Conservation (phyloP, 257 asterid species). For the Rubia yunnanensis region DNA sequence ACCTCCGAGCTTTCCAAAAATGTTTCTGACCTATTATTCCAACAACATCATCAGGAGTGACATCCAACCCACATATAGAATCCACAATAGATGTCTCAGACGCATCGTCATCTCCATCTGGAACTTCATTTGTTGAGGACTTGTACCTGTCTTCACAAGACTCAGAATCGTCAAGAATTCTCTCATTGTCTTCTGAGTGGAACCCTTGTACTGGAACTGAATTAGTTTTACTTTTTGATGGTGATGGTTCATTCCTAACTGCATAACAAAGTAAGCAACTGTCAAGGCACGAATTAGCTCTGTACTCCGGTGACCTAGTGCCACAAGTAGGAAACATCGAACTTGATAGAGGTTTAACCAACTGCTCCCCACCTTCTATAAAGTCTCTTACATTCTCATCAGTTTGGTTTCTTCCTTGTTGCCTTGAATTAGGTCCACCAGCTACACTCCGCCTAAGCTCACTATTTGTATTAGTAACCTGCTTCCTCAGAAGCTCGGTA, state of each 20-base stretch:
- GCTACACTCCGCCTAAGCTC: conserved; percentile 13
- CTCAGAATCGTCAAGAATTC: conserved; percentile 27
- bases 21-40: conserved; percentile 69
- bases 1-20: conserved; percentile 90
- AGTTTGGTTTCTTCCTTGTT: conserved; percentile 18
- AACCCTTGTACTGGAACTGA: conserved; percentile 15
- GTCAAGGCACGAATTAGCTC: conserved; percentile 18
- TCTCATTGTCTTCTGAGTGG: conserved; percentile 24
- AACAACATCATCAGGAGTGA: conserved; percentile 75
- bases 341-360: conserved; percentile 23
- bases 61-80: conserved; percentile 37
- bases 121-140: conserved; percentile 23
- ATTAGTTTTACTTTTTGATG: conserved; percentile 17
- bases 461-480: conserved; percentile 9
- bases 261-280: conserved; percentile 14
- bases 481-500: conserved; percentile 18
- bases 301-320: conserved; percentile 18
- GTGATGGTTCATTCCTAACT: conserved; percentile 12
- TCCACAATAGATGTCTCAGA: conserved; percentile 75
- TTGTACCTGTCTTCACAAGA: conserved; percentile 33
- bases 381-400: conserved; percentile 25
- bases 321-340: conserved; percentile 16
- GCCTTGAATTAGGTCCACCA: conserved; percentile 15
- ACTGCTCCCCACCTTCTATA: conserved; percentile 12
- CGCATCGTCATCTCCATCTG: conserved; percentile 43